Conservation (phyloP, 495 filamentous ascomycete species). For the Monascus purpureus region DNA sequence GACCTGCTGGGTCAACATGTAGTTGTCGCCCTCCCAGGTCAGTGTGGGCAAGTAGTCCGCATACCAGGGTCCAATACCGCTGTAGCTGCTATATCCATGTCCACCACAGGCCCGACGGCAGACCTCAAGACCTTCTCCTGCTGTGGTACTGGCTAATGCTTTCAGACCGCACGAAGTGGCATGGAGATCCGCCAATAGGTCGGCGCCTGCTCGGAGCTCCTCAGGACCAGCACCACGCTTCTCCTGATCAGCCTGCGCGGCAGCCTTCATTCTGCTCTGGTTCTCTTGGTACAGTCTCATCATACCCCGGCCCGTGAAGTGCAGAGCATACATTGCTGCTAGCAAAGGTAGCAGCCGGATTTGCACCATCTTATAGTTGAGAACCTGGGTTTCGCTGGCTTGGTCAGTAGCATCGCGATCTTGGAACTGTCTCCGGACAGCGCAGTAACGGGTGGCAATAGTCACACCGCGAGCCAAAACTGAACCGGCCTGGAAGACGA, state of each 20-base stretch:
- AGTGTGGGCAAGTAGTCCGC: constrained; percentile 55
- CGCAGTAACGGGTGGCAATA: constrained; percentile 56
- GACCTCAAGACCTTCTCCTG: constrained; percentile 54
- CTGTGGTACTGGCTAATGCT: constrained; percentile 50
- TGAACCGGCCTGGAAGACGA: constrained; percentile 52
- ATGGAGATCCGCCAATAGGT: constrained; percentile 58
- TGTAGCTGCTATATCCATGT: constrained; percentile 57
- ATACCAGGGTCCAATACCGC: constrained; percentile 54
- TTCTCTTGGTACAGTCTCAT: constrained; percentile 52
- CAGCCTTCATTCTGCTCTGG: constrained; percentile 44
- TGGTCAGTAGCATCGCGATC: constrained; percentile 45
- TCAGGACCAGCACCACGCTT: constrained; percentile 50
- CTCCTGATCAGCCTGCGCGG: constrained; percentile 20
- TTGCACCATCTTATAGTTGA: constrained; percentile 70
- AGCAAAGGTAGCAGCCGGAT: constrained; percentile 53
- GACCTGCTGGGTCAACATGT: constrained; percentile 70
- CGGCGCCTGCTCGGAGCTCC: constrained; percentile 46
- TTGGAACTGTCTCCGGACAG: constrained; percentile 57
- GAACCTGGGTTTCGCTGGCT: constrained; percentile 50
- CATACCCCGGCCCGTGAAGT: constrained; percentile 60
- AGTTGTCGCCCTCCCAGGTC: constrained; percentile 58
- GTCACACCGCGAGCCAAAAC: constrained; percentile 61
- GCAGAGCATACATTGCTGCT: constrained; percentile 60
- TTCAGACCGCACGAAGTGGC: constrained; percentile 63
- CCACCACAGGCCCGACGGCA: constrained; percentile 61